Base-by-base conservation (phyloP, 768 basidiomycete species). In the Udeniomyces megalosporus region DNA sequence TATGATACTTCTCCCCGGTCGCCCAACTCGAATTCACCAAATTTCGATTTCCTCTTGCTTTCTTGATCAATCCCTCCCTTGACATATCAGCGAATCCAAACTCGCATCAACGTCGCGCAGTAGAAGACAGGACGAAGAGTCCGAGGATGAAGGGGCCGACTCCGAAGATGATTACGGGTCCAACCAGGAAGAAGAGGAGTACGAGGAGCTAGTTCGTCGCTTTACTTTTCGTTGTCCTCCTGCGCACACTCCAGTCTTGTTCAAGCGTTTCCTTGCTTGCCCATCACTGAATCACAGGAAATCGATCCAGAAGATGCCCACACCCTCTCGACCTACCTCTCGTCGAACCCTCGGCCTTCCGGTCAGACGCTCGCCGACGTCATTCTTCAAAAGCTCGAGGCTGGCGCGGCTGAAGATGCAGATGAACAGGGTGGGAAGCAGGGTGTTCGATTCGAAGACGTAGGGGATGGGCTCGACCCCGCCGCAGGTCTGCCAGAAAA, bases 311-410 rank as follows among this genome's bases (percentile, higher is more conserved):
- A 78, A 65, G 95, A 97, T 75, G 78, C 93, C 73, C 81, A 85
- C 67, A 82, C 89, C 0, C 77, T 99, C 38, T 91, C 96, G 68
- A 77, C 82, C 15, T 77, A 90, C 32, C 79, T 88, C 47, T 67
- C 17, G 20, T 24, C 49, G 22, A 42, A 48, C 3, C 24, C 49
- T 4, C 50, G 63, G 14, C 68, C 58, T 38, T 67, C 62, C 35
- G 66, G 67, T 8, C 64, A 68, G 26, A 96, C 93, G 2, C 76
- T 99, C 32, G 95, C 95, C 32, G 95, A 99, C 72, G 78, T 97
- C n/a, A 99, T 97, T 63, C 88, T 99, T 71, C 80, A 86, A 28
- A 96, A 96, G 75, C 78, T 99, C 26, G 85, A 92, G 62, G 80
- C 78, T 61, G 78, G 84, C 66, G 72, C 78, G 4, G 76, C 77